Conservation (phyloP, 345 rosid species). For the Rhizophora mangle region DNA sequence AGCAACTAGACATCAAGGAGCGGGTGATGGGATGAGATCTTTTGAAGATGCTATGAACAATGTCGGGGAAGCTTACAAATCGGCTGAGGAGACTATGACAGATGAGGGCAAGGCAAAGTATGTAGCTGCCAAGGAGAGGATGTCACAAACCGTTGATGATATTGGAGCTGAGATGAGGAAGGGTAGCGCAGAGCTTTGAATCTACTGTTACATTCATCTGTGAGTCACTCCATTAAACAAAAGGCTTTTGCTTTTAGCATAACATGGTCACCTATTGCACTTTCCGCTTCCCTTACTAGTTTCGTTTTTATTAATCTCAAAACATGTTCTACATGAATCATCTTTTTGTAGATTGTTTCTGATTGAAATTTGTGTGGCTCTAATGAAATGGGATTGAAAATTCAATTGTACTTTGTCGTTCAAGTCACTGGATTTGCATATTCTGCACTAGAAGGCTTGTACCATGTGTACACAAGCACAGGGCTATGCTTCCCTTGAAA, state of each 20-base stretch:
- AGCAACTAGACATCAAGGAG: neutral
- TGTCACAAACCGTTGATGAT: conserved; percentile 41
- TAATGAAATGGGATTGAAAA: too few species aligned
- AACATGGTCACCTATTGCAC: neutral
- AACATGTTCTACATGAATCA: neutral
- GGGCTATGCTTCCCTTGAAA: too few species aligned
- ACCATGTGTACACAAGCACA: too few species aligned
- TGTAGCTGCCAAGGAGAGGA: conserved; percentile 50
- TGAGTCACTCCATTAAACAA: conserved; percentile 11
- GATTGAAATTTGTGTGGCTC: too few species aligned
- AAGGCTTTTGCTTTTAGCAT: neutral
- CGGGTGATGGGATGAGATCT: neutral
- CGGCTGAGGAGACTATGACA: conserved; percentile 37
- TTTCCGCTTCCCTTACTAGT: neutral
- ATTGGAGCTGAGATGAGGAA: conserved; percentile 42
- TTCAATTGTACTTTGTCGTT: too few species aligned
- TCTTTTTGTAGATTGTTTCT: neutral
- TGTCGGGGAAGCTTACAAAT: conserved; percentile 38
- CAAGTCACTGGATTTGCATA: too few species aligned
- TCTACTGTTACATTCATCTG: conserved; percentile 7
- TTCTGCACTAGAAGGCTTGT: too few species aligned
- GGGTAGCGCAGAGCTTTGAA: conserved; percentile 23
- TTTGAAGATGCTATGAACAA: conserved; percentile 26
- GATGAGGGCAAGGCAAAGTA: conserved; percentile 26
- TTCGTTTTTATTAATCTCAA: too few species aligned